Conservation (phyloP, 2,329 filamentous ascomycete genomes). For the Metarhizium anisopliae region DNA sequence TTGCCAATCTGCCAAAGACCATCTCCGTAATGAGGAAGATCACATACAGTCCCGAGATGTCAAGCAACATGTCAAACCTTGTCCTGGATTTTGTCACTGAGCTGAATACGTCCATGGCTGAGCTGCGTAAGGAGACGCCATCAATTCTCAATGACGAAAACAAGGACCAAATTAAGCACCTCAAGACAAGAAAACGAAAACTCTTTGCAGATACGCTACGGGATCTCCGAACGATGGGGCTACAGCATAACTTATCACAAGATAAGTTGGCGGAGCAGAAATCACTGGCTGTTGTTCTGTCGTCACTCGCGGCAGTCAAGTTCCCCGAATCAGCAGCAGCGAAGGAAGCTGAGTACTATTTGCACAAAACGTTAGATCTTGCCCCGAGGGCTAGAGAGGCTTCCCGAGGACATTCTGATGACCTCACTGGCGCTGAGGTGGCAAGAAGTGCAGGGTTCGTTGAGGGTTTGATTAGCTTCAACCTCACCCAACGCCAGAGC, state of each 20-base stretch:
- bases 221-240: conserved; percentile 77
- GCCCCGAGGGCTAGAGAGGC: conserved; percentile 59
- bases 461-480: conserved; percentile 72
- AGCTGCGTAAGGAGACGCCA: conserved; percentile 79
- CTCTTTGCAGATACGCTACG: conserved; percentile 85
- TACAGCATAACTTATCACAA: conserved; percentile 72
- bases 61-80: conserved; percentile 47
- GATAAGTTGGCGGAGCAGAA: conserved; percentile 65
- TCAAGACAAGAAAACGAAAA: conserved; percentile 84
- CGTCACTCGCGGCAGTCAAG: conserved; percentile 38
- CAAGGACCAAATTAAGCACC: conserved; percentile 72
- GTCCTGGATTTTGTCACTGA: conserved; percentile 62
- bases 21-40: conserved; percentile 65
- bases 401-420: conserved; percentile 68
- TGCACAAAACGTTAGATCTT: conserved; percentile 71
- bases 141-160: conserved; percentile 76
- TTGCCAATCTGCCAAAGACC: conserved; percentile 62
- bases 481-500: conserved; percentile 48
- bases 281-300: conserved; percentile 60
- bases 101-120: conserved; percentile 57
- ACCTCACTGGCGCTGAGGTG: conserved; percentile 74
- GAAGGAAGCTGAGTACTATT: conserved; percentile 54
- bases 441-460: conserved; percentile 71
- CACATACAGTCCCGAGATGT: conserved; percentile 40
- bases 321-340: conserved; percentile 15